Base-by-base conservation (phyloP, 2,329 filamentous ascomycete genomes). In the Ceratocystis cubensis region DNA sequence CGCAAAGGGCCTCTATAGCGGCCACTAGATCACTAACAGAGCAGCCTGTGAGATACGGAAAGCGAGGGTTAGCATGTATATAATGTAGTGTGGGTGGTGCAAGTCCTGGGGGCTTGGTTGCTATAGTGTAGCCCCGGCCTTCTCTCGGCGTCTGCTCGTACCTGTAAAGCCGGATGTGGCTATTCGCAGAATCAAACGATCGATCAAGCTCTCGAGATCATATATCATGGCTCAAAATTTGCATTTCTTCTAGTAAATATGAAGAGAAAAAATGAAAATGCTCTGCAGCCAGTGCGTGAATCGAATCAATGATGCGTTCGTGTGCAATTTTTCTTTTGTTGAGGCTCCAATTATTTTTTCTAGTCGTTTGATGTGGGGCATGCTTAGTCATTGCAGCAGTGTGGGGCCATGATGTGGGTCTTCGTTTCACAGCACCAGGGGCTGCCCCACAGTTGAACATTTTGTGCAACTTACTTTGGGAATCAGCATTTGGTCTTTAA, bases 191-290 rank as follows among this genome's bases (percentile, higher is more conserved):
- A 70, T 65, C 50, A 70, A 33, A 22, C 61, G 62, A 28, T 70
- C 69, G 53, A 70, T 70, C 17, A 67, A 62, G 64, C 65, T 67
- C 30, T 70, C 69, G n/a, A 70, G 62, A 68, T 70, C 67, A 63
- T 65, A 68, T 4, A 62, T 62, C 67, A 68, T 68, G 59, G 46
- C n/a, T 59, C 6, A 65, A n/a, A 65, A 50, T 46, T 15, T 41
- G 13, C 64, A 46, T 59, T 50, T 65, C 25, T 33, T 17, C 37
- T n/a, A 22, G 22, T n/a, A 10, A 20, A 61, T 65, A 13, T 5
- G n/a, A 30, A 45, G 5, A 41, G 22, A 65, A 65, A 65, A 65
- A 65, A 61, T 50, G 41, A 61, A 33, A 17, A 28, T 17, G 17
- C 8, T 25, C 28, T 20, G 22, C 41, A 46, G 22, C 56, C 41